These are phyloP conservation scores for Neurospora discreta DNA, from an alignment of 495 filamentous ascomycete species.

Conservation along the genomic window DNA sequence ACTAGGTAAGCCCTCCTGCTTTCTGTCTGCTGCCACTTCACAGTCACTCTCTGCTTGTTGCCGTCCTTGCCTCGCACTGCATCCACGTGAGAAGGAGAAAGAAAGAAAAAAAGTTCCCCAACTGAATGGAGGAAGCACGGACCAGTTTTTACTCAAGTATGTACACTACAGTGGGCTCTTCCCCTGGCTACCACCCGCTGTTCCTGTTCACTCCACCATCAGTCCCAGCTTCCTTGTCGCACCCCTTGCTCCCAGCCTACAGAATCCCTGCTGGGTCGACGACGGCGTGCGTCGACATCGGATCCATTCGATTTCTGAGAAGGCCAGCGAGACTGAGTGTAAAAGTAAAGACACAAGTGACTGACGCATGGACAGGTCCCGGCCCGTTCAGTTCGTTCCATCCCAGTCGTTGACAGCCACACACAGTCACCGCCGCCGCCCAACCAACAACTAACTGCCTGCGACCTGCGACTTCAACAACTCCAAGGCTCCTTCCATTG, in stretches of 20 bases:
- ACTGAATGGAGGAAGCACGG: not conserved
- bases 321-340: not conserved
- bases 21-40: not conserved
- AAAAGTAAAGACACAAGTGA: not conserved
- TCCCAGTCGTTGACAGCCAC: not conserved
- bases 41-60: not conserved
- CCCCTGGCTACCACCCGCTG: not conserved
- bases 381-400: not conserved
- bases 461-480: not conserved
- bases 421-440: not conserved
- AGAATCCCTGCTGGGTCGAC: not conserved
- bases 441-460: too few relatives aligned
- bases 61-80: not conserved
- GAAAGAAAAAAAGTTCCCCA: not conserved
- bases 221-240: not conserved
- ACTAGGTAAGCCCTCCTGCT: not conserved
- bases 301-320: not conserved
- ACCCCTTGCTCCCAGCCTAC: not conserved
- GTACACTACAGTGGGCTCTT: not conserved
- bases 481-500: not conserved
- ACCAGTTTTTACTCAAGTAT: not conserved
- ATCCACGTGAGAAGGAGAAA: not conserved
- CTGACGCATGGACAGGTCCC: not conserved
- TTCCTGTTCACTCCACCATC: not conserved
- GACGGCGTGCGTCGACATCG: not conserved